phyloP scores from a whole-genome alignment of 371 early-diverging fungal species.

The Globomyces sp. region DNA sequence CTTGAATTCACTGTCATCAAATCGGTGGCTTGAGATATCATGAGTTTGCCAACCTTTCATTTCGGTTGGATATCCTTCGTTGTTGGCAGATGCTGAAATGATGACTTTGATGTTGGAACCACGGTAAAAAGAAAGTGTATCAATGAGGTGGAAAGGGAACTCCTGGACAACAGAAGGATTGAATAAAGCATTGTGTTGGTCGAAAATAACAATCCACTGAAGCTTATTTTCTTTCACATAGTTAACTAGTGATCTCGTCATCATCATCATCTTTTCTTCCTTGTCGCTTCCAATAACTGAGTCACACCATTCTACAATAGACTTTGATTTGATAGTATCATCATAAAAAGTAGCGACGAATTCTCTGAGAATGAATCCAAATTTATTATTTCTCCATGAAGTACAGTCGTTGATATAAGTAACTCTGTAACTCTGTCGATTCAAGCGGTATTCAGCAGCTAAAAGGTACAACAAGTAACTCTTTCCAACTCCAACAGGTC shows the following conservation, averaged over 20 bases:
- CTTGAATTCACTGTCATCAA: background rate
- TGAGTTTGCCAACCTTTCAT: conserved; percentile 1
- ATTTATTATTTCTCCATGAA: conserved; percentile 2
- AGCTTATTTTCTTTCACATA: background rate
- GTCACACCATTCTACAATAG: conserved; percentile 4
- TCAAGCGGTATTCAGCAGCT: conserved; percentile 16
- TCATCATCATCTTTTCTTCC: background rate
- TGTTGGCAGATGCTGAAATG: background rate
- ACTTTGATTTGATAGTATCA: background rate
- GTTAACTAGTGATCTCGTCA: background rate
- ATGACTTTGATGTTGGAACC: background rate
- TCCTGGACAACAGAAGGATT: background rate
- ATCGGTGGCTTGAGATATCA: conserved; percentile 1
- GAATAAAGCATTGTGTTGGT: conserved; percentile 19
- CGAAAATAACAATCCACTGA: conserved; percentile 19
- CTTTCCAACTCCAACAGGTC: conserved; percentile 19
- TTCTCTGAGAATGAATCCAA: conserved; percentile 3
- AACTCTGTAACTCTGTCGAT: conserved; percentile 16
- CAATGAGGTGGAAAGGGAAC: conserved; percentile 5
- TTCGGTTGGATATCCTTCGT: conserved; percentile 5
- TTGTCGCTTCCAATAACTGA: background rate
- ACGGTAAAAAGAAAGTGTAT: background rate
- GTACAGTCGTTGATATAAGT: conserved; percentile 19
- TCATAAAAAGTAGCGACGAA: conserved; percentile 19
- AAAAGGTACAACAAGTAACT: conserved; percentile 21